Percentiles rank a stretch among this genome's conserved stretches.
phyloP scores from a whole-genome alignment of 495 filamentous ascomycete genomes.

The Penicillium taxi region DNA sequence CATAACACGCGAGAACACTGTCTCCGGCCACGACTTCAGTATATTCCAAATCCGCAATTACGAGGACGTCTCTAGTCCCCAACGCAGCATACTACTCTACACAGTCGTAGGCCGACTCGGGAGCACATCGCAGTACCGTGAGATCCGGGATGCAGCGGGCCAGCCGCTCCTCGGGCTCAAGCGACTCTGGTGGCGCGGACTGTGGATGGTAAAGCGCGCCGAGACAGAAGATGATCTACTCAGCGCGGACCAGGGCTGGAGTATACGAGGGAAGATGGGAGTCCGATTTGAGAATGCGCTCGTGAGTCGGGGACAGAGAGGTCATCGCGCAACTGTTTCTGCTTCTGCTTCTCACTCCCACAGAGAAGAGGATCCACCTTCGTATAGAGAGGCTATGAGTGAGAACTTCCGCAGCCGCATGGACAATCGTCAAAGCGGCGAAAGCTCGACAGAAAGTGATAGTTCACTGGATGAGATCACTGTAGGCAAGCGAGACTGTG shows the following conservation, averaged over 20 bases:
- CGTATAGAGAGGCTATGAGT: too few relatives aligned
- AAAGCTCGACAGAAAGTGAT: slow-evolving; percentile 2
- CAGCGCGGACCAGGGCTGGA: slow-evolving; percentile 6
- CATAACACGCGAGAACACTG: slow-evolving; percentile 12
- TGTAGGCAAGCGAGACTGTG: not conserved
- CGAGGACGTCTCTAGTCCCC: slow-evolving; percentile 13
- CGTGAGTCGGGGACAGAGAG: not conserved
- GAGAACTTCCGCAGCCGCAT: not conserved
- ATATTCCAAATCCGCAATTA: slow-evolving; percentile 13
- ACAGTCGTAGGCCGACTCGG: slow-evolving; percentile 15
- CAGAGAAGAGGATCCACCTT: too few relatives aligned
- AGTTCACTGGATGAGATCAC: slow-evolving; percentile 1
- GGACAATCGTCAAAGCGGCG: not conserved
- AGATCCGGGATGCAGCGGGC: slow-evolving; percentile 11
- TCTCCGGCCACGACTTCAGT: slow-evolving; percentile 11
- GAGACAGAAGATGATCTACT: slow-evolving; percentile 9
- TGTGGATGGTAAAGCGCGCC: slow-evolving; percentile 12
- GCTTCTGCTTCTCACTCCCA: too few relatives aligned
- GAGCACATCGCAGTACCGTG: slow-evolving; percentile 11
- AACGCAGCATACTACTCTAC: slow-evolving; percentile 12
- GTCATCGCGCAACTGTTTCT: too few relatives aligned
- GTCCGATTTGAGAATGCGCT: slow-evolving; percentile 16
- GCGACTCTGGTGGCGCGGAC: slow-evolving; percentile 14
- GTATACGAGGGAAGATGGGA: slow-evolving; percentile 5
- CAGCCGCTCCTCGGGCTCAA: slow-evolving; percentile 13